phyloP scores from a whole-genome alignment of 31 red algal genomes.

The Odonthalia washingtoniensis region DNA sequence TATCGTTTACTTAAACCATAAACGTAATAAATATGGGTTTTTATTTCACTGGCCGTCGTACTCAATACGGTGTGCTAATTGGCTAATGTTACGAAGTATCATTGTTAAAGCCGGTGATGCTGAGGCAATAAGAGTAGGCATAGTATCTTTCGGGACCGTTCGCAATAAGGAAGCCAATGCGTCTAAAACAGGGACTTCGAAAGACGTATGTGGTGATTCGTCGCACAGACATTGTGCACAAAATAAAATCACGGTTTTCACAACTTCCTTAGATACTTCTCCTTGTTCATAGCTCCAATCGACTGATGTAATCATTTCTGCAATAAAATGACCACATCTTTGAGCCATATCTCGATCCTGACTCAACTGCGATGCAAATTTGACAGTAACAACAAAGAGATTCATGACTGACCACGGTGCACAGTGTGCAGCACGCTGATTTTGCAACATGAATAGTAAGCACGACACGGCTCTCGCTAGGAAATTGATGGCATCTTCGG shows the following conservation, averaged over 20 bases:
- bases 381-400: not conserved
- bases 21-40: not conserved
- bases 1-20: constrained; percentile 10
- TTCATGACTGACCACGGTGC: not conserved
- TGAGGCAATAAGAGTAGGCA: not conserved
- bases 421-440: not conserved
- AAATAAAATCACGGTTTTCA: not conserved
- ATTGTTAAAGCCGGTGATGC: not conserved
- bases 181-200: not conserved
- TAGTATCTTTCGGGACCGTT: not conserved
- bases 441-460: not conserved
- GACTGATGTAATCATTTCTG: not conserved
- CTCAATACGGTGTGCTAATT: not conserved
- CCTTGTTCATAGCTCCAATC: not conserved
- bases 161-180: not conserved
- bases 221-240: not conserved
- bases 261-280: not conserved
- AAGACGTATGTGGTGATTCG: not conserved
- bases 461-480: not conserved
- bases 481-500: not conserved
- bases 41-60: not conserved
- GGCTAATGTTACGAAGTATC: not conserved
- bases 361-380: not conserved
- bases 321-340: not conserved
- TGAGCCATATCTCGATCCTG: not conserved